These are phyloP conservation scores for Hypoxylon fuscum DNA, from an alignment of 495 filamentous ascomycete genomes.

Conservation along the genomic window DNA sequence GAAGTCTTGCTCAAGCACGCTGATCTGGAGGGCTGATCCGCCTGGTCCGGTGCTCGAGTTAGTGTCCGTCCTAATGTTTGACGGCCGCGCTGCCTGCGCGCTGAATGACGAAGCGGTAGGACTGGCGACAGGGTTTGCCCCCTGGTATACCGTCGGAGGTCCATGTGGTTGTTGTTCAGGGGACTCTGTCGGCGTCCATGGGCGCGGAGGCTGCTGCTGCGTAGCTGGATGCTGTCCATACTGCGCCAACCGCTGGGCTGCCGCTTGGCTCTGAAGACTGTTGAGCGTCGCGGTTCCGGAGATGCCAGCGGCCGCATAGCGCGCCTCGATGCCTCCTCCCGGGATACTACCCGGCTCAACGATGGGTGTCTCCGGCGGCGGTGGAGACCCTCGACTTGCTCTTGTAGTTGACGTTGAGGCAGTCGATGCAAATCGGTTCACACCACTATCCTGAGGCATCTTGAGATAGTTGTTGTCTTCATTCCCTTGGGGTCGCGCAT, in stretches of 20 bases:
- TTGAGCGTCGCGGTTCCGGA: slow-evolving; percentile 83
- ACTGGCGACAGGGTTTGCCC: slow-evolving; percentile 64
- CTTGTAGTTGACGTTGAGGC: slow-evolving; percentile 93
- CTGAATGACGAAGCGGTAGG: slow-evolving; percentile 47
- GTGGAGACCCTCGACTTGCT: slow-evolving; percentile 90
- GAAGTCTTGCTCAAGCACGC: slow-evolving; percentile 85
- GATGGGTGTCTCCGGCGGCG: slow-evolving; percentile 94
- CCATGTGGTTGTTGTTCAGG: slow-evolving; percentile 90
- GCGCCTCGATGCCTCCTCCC: slow-evolving; percentile 83
- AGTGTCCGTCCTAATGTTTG: slow-evolving; percentile 40
- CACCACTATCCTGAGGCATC: slow-evolving; percentile 53
- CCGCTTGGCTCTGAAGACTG: slow-evolving; percentile 80
- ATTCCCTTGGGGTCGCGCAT: slow-evolving; percentile 39
- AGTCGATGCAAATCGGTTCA: slow-evolving; percentile 85
- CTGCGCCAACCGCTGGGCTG: slow-evolving; percentile 78
- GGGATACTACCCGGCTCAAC: slow-evolving; percentile 74
- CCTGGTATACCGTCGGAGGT: slow-evolving; percentile 93
- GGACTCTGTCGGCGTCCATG: slow-evolving; percentile 95
- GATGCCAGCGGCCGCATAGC: slow-evolving; percentile 89
- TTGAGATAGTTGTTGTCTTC: slow-evolving; percentile 39
- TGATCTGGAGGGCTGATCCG: slow-evolving; percentile 54
- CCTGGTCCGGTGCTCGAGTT: slow-evolving; percentile 26
- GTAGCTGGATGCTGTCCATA: slow-evolving; percentile 63
- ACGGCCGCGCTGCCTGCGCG: slow-evolving; percentile 38
- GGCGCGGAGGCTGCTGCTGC: slow-evolving; percentile 67